Evolutionary conservation across 2,329 filamentous ascomycete genomes (phyloP).

Genomic region (Macrophomina tecta): DNA sequence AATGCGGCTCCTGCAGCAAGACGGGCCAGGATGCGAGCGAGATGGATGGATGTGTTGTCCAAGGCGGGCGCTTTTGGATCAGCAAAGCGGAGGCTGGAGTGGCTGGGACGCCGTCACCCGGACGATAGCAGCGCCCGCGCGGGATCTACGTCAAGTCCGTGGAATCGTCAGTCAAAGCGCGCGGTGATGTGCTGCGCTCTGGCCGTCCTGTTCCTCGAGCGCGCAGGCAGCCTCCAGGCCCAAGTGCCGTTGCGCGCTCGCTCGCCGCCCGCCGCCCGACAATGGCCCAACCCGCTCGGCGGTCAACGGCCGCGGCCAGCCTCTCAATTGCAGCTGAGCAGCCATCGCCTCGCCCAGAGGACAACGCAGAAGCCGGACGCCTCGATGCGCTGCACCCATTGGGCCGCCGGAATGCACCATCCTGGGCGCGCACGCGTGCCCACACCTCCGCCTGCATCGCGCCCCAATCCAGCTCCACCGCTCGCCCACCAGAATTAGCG

Average conservation of each 20-base stretch:
- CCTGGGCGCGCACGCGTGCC: conserved; percentile 17
- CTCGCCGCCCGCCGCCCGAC: not conserved
- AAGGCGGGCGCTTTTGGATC: not conserved
- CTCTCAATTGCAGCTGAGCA: not conserved
- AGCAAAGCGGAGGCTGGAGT: conserved; percentile 11
- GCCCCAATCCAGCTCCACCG: conserved; percentile 12
- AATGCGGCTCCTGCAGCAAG: conserved; percentile 24
- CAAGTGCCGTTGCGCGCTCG: not conserved
- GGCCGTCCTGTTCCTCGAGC: conserved; percentile 12
- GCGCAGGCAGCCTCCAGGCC: not conserved
- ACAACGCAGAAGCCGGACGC: conserved; percentile 11
- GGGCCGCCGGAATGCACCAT: not conserved
- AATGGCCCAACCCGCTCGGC: conserved; percentile 10
- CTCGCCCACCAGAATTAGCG: not conserved
- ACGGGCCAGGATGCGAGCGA: conserved; percentile 1
- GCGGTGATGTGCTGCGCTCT: conserved; percentile 8
- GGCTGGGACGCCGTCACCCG: conserved; percentile 1
- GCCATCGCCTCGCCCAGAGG: not conserved
- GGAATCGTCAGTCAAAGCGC: conserved; percentile 10
- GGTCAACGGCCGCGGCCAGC: conserved; percentile 15
- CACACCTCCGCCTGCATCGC: conserved; percentile 19
- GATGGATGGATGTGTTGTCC: conserved; percentile 11
- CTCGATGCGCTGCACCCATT: not conserved
- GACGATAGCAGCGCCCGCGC: conserved; percentile 1
- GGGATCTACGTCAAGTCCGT: conserved; percentile 9